Evolutionary conservation across 2,329 filamentous ascomycete genomes (phyloP).

Genomic region (Claviceps quebecensis): DNA sequence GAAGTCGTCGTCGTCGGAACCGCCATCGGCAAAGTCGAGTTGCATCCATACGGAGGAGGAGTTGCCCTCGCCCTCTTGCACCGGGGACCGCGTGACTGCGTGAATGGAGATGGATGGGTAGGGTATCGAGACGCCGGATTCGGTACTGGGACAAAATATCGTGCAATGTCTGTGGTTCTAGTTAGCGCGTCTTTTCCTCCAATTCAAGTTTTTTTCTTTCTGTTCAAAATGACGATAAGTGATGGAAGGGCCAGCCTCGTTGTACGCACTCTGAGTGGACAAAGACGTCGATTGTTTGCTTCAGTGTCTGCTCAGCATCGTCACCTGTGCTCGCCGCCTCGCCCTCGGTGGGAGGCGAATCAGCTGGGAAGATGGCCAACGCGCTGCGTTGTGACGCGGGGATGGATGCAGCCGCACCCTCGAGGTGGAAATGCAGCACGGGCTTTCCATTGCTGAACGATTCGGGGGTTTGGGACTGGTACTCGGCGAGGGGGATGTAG

Average conservation of each 20-base stretch:
- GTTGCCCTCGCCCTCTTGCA: constrained; percentile 20
- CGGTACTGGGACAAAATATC: constrained; percentile 45
- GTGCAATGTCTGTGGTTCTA: constrained; percentile 29
- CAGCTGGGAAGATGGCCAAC: constrained; percentile 39
- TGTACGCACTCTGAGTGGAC: constrained; percentile 39
- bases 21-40: constrained; percentile 47
- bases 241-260: not conserved
- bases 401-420: constrained; percentile 43
- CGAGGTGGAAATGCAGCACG: constrained; percentile 51
- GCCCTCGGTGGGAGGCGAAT: constrained; percentile 17
- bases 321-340: constrained; percentile 15
- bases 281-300: constrained; percentile 41
- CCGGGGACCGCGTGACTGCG: constrained; percentile 48
- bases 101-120: constrained; percentile 66
- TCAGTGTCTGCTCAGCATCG: constrained; percentile 21
- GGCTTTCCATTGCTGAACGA: constrained; percentile 60
- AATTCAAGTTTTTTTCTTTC: no score
- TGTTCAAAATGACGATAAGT: no score
- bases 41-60: constrained; percentile 52
- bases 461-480: constrained; percentile 57
- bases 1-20: constrained; percentile 48
- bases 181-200: not conserved
- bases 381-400: constrained; percentile 37
- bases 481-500: constrained; percentile 52
- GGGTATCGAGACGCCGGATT: constrained; percentile 51